A percentile compares a stretch with the other conserved stretches of the same genome.
These are phyloP conservation scores for Penicillium expansum DNA, from an alignment of 2,329 filamentous ascomycete genomes.

Conservation along the genomic window DNA sequence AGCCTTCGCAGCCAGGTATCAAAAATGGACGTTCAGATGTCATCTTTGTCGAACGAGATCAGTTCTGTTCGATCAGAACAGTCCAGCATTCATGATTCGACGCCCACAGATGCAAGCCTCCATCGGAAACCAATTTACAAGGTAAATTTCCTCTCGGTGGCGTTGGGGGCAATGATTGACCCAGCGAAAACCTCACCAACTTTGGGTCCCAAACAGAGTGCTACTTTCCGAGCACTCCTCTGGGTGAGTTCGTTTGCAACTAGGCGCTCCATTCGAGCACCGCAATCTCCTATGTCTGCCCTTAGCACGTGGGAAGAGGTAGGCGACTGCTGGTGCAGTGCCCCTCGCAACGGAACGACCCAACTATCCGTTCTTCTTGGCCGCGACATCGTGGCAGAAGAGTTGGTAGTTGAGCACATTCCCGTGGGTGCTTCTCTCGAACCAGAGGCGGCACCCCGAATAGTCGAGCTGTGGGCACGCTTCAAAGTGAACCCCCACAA, in stretches of 20 bases:
- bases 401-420: conserved; percentile 72
- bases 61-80: conserved; percentile 26
- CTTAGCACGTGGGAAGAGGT: conserved; percentile 71
- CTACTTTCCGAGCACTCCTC: conserved; percentile 19
- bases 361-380: conserved; percentile 43
- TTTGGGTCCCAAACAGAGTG: conserved; percentile 32
- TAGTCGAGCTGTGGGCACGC: conserved; percentile 68
- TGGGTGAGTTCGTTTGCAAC: not conserved
- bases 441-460: conserved; percentile 59
- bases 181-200: conserved; percentile 58
- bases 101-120: conserved; percentile 21
- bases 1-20: conserved; percentile 28
- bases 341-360: conserved; percentile 43
- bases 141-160: conserved; percentile 71
- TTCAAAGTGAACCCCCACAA: conserved; percentile 46
- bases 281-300: conserved; percentile 52
- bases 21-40: conserved; percentile 31
- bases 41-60: conserved; percentile 32
- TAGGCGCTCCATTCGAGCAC: conserved; percentile 15
- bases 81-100: conserved; percentile 15
- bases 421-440: conserved; percentile 60
- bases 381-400: conserved; percentile 60
- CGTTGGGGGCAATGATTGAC: conserved; percentile 66
- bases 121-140: conserved; percentile 32
- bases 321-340: conserved; percentile 84